phyloP scores from a whole-genome alignment of 106 monocot genomes.

The Hemerocallis citrina region DNA sequence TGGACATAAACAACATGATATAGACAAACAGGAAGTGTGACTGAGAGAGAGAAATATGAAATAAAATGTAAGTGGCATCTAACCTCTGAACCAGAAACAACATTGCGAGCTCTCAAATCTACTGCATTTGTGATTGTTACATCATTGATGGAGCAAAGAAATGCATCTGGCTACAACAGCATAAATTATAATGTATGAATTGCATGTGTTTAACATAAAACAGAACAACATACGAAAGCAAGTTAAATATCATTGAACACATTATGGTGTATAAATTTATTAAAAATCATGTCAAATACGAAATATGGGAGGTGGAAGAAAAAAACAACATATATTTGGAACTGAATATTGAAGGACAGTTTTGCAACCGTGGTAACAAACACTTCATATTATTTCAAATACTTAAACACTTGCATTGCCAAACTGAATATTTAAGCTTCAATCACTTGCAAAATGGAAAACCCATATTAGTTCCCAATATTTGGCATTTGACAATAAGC shows the following conservation, averaged over 20 bases:
- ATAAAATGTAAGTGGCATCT: no score
- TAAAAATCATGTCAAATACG: neutral
- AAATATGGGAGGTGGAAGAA: no score
- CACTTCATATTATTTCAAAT: no score
- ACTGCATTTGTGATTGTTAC: slow-evolving; percentile 47
- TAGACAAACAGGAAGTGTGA: no score
- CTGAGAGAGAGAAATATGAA: no score
- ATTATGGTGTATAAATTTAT: neutral
- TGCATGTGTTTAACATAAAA: neutral
- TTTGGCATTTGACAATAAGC: no score
- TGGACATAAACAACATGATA: neutral
- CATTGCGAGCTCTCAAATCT: slow-evolving; percentile 64
- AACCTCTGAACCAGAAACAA: slow-evolving; percentile 76
- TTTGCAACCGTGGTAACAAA: no score
- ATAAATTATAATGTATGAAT: neutral
- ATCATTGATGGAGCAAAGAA: slow-evolving; percentile 96
- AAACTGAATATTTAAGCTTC: no score
- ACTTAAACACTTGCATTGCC: neutral
- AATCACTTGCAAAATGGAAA: no score
- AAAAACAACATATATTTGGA: neutral
- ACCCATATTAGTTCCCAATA: no score
- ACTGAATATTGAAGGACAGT: neutral
- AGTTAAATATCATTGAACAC: neutral
- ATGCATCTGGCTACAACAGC: slow-evolving; percentile 88
- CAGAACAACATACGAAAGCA: no score